Conservation (phyloP, 2,329 filamentous ascomycete genomes). For the Cordyceps pruinosa region DNA sequence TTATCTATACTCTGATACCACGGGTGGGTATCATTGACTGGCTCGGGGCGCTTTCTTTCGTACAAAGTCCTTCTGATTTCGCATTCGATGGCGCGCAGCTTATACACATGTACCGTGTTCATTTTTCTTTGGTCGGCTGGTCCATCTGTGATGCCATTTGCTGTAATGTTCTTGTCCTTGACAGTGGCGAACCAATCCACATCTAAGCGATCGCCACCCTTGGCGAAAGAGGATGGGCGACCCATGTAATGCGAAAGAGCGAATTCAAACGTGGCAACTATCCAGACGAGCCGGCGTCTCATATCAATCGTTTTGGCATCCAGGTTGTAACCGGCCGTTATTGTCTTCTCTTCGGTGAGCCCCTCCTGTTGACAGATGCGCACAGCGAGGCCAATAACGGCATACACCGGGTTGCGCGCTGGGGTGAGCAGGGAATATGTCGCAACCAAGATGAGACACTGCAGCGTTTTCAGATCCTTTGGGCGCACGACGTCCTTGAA, state of each 20-base stretch:
- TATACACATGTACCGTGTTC: constrained; percentile 87
- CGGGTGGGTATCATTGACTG: constrained; percentile 71
- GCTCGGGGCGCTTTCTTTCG: constrained; percentile 70
- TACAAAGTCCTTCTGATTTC: constrained; percentile 85
- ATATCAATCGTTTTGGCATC: constrained; percentile 79
- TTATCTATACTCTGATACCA: constrained; percentile 79
- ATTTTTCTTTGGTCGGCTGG: constrained; percentile 75
- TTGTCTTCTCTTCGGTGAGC: constrained; percentile 81
- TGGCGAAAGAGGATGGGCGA: constrained; percentile 77
- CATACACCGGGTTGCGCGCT: constrained; percentile 87
- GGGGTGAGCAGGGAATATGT: constrained; percentile 91
- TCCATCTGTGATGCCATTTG: constrained; percentile 64
- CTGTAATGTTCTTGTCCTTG: constrained; percentile 76
- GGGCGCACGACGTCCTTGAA: constrained; percentile 76
- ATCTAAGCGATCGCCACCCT: constrained; percentile 73
- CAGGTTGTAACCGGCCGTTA: constrained; percentile 55
- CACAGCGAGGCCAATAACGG: constrained; percentile 81
- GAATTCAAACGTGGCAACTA: constrained; percentile 79
- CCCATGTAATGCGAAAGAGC: constrained; percentile 84
- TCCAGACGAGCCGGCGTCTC: constrained; percentile 83
- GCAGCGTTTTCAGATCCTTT: constrained; percentile 86
- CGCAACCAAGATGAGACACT: constrained; percentile 80
- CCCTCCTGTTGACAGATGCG: constrained; percentile 85
- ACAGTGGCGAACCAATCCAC: constrained; percentile 78
- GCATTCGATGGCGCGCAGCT: constrained; percentile 79